These are phyloP conservation scores for Oryza meyeriana DNA, from an alignment of 176 grass and related monocot genomes.

Conservation along the genomic window DNA sequence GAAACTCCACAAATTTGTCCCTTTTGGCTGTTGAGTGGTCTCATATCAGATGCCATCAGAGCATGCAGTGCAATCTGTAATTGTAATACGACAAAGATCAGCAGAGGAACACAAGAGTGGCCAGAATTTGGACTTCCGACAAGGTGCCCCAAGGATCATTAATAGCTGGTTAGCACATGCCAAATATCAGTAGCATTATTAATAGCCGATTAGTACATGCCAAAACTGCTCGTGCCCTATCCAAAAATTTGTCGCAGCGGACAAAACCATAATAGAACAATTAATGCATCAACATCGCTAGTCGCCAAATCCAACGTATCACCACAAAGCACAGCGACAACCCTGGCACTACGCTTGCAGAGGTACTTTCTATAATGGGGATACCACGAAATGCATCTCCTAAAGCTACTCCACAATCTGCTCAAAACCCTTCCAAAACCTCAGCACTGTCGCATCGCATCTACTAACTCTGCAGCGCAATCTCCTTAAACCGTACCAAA, in stretches of 20 bases:
- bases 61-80: conserved; percentile 18
- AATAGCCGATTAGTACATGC: background rate
- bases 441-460: background rate
- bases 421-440: conserved; percentile 36
- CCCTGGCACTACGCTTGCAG: background rate
- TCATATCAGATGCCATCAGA: conserved; percentile 30
- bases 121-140: background rate
- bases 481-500: background rate
- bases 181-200: background rate
- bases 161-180: background rate
- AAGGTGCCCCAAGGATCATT: background rate
- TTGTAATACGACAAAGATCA: background rate
- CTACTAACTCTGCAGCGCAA: background rate
- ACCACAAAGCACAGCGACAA: background rate
- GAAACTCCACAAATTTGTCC: conserved; percentile 15
- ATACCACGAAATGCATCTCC: background rate
- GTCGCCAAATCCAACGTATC: background rate
- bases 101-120: background rate
- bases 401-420: background rate
- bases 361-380: background rate
- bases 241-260: background rate
- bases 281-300: background rate
- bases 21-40: conserved; percentile 12
- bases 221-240: background rate
- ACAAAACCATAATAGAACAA: conserved; percentile 2